A percentile compares a stretch with the other conserved stretches of the same genome.
phyloP scores from a whole-genome alignment of 495 filamentous ascomycete genomes.

The Thermothielavioides terrestris region DNA sequence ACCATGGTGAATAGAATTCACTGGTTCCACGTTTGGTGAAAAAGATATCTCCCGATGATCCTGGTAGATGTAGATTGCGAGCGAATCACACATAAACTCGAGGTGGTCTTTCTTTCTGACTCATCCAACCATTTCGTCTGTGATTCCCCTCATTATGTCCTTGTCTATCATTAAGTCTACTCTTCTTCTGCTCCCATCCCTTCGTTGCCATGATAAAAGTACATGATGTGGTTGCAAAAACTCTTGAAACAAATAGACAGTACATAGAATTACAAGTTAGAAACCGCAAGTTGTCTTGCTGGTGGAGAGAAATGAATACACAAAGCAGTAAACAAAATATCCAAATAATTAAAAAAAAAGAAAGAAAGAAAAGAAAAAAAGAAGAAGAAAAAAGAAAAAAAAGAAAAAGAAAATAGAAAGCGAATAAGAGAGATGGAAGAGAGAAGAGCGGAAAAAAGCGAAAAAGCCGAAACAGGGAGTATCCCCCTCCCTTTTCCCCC shows the following conservation, averaged over 20 bases:
- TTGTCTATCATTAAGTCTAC: conserved; percentile 5
- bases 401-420: conserved; percentile 13
- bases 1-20: neutral
- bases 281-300: neutral
- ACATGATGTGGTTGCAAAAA: neutral
- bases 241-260: neutral
- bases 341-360: too few relatives aligned
- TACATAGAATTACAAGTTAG: conserved; percentile 1
- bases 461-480: conserved; percentile 1
- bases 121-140: neutral
- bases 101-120: too few relatives aligned
- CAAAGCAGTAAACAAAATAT: too few relatives aligned
- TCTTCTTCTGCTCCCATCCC: neutral
- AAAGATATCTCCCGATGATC: too few relatives aligned
- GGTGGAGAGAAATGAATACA: neutral
- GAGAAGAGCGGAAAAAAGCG: neutral
- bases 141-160: neutral
- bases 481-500: neutral
- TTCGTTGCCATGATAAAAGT: neutral
- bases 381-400: conserved; percentile 7
- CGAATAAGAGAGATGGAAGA: neutral
- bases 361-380: conserved; percentile 4
- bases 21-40: too few relatives aligned
- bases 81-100: too few relatives aligned
- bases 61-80: too few relatives aligned